Conservation (phyloP, 306 rosid species). For the Pyrus communis region DNA sequence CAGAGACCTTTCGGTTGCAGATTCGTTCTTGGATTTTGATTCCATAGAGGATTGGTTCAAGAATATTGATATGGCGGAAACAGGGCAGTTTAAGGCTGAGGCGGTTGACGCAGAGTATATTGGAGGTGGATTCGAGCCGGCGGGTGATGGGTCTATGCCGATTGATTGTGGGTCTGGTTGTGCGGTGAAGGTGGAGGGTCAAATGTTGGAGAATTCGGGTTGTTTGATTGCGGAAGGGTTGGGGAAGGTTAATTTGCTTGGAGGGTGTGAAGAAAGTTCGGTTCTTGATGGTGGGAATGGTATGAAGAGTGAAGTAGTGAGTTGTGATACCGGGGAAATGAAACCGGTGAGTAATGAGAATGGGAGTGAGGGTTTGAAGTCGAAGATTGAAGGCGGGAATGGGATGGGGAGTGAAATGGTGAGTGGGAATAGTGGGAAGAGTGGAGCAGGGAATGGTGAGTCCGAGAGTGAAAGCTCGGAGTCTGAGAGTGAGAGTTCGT, state of each 20-base stretch:
- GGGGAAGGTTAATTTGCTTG: slow-evolving; percentile 42
- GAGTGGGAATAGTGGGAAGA: neutral
- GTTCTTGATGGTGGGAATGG: slow-evolving; percentile 10
- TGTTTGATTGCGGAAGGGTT: slow-evolving; percentile 34
- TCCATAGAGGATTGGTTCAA: slow-evolving; percentile 34
- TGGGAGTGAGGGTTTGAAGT: neutral
- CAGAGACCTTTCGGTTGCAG: slow-evolving; percentile 38
- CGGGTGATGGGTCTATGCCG: neutral
- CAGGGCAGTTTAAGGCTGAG: slow-evolving; percentile 1
- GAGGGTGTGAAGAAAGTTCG: slow-evolving; percentile 6
- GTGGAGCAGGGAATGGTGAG: neutral
- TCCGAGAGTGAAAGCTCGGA: neutral
- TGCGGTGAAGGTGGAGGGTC: slow-evolving; percentile 16
- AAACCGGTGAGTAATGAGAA: slow-evolving; percentile 2
- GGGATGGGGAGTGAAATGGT: neutral
- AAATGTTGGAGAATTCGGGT: slow-evolving; percentile 14
- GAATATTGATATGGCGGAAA: slow-evolving; percentile 26
- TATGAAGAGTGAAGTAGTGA: slow-evolving; percentile 7
- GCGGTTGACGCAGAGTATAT: neutral
- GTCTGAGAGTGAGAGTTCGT: slow-evolving; percentile 28
- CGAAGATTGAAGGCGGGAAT: neutral
- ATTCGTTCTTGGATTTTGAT: slow-evolving; percentile 63
- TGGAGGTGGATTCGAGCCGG: slow-evolving; percentile 7
- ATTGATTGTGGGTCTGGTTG: neutral
- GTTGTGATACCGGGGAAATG: neutral